Evolutionary conservation across 2,329 filamentous ascomycete genomes (phyloP).

Genomic region (Penicillium vulpinum): DNA sequence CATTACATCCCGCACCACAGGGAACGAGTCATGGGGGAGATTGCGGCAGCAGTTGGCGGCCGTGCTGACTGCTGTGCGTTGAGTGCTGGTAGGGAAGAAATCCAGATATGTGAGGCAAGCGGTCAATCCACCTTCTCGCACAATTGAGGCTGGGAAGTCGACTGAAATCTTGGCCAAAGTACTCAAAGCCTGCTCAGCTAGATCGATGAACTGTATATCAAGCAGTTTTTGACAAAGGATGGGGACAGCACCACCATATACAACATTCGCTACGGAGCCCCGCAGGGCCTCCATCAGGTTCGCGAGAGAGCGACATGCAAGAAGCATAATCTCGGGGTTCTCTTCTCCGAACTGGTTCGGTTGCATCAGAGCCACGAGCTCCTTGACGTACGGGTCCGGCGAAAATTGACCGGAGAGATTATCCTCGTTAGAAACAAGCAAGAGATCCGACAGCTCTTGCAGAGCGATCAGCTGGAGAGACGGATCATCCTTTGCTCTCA

Average conservation of each 20-base stretch:
- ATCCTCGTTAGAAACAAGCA: slow-evolving; percentile 94
- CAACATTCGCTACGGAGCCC: slow-evolving; percentile 88
- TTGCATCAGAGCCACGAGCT: slow-evolving; percentile 88
- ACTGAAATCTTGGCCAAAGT: slow-evolving; percentile 97
- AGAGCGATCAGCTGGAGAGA: slow-evolving; percentile 88
- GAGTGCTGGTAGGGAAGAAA: slow-evolving; percentile 96
- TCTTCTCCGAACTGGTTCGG: slow-evolving; percentile 83
- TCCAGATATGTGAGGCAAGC: slow-evolving; percentile 96
- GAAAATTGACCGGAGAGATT: slow-evolving; percentile 94
- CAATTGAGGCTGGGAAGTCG: slow-evolving; percentile 92
- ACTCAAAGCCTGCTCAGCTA: slow-evolving; percentile 94
- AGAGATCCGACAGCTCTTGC: slow-evolving; percentile 87
- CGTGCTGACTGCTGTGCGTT: slow-evolving; percentile 93
- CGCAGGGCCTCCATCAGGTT: slow-evolving; percentile 98
- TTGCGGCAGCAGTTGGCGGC: slow-evolving; percentile 98
- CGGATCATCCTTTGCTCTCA: slow-evolving; percentile 80
- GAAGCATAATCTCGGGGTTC: slow-evolving; percentile 94
- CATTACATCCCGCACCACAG: slow-evolving; percentile 93
- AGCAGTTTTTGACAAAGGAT: slow-evolving; percentile 92
- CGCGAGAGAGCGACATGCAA: slow-evolving; percentile 91
- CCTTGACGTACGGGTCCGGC: slow-evolving; percentile 91
- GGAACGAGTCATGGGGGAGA: slow-evolving; percentile 89
- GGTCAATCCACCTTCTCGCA: slow-evolving; percentile 89
- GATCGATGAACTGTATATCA: slow-evolving; percentile 94
- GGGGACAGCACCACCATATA: slow-evolving; percentile 94